Conservation (phyloP, 2,329 filamentous ascomycete species). For the Pseudogymnoascus sp. region DNA sequence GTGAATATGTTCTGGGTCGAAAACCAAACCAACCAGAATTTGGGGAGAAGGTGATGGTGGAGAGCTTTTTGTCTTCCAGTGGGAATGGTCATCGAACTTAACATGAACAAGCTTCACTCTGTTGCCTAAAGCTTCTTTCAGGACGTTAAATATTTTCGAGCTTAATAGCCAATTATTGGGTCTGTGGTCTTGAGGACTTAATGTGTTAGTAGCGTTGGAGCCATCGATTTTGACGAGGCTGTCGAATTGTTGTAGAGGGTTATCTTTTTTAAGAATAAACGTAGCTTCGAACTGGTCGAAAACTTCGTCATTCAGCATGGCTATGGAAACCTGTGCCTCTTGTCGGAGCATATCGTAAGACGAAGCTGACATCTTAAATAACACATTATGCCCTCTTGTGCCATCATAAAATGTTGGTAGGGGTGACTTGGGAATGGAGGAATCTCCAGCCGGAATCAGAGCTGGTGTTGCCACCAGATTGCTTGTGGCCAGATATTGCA, state of each 20-base stretch:
- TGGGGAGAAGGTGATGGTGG: constrained; percentile 27
- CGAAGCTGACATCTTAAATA: constrained; percentile 87
- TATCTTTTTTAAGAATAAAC: constrained; percentile 61
- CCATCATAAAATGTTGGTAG: constrained; percentile 73
- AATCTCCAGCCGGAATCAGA: constrained; percentile 36
- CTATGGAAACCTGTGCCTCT: constrained; percentile 66
- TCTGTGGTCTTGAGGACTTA: constrained; percentile 22
- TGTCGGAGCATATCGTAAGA: constrained; percentile 66
- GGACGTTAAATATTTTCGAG: constrained; percentile 51
- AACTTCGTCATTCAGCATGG: constrained; percentile 63
- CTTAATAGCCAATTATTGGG: constrained; percentile 31
- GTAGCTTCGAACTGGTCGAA: constrained; percentile 76
- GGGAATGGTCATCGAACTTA: constrained; percentile 30
- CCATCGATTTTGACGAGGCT: constrained; percentile 32
- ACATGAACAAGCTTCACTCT: constrained; percentile 63
- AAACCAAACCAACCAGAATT: constrained; percentile 59
- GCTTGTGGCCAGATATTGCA: constrained; percentile 75
- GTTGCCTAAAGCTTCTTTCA: constrained; percentile 67
- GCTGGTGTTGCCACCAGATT: constrained; percentile 64
- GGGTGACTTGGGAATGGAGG: constrained; percentile 36
- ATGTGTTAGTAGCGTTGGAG: not conserved
- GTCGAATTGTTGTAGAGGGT: constrained; percentile 49
- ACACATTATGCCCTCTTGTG: constrained; percentile 64
- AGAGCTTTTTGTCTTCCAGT: constrained; percentile 42
- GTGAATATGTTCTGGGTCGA: constrained; percentile 63